These are phyloP conservation scores for Aspergillus avenaceus DNA, from an alignment of 495 filamentous ascomycete species.

Conservation along the genomic window DNA sequence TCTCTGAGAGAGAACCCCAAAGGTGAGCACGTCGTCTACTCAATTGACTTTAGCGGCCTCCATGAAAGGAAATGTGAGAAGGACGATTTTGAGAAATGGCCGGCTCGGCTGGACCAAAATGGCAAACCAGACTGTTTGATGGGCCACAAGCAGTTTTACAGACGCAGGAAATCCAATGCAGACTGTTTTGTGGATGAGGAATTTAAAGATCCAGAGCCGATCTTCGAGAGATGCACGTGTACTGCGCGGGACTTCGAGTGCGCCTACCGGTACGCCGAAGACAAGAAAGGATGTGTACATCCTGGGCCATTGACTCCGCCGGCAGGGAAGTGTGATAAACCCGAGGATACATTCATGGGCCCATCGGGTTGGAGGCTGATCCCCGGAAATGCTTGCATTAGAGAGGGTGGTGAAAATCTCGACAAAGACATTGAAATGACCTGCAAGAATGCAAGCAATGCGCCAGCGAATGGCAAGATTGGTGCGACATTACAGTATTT, in stretches of 20 bases:
- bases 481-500: constrained; percentile 53
- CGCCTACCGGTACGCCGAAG: constrained; percentile 73
- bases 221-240: constrained; percentile 72
- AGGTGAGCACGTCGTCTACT: constrained; percentile 53
- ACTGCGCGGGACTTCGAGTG: constrained; percentile 85
- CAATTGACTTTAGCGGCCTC: constrained; percentile 77
- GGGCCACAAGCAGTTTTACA: constrained; percentile 86
- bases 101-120: constrained; percentile 73
- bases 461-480: constrained; percentile 59
- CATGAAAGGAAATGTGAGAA: constrained; percentile 78
- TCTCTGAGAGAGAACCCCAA: constrained; percentile 39
- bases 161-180: constrained; percentile 74
- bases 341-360: constrained; percentile 67
- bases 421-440: constrained; percentile 43
- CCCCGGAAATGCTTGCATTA: constrained; percentile 81
- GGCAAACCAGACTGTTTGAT: constrained; percentile 84
- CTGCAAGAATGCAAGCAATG: constrained; percentile 44
- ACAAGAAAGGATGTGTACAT: constrained; percentile 60
- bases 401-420: constrained; percentile 41
- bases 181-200: constrained; percentile 86
- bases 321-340: constrained; percentile 61
- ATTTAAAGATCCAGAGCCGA: constrained; percentile 67
- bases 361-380: constrained; percentile 89
- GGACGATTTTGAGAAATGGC: constrained; percentile 82
- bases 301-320: constrained; percentile 47